Base-by-base conservation (phyloP, 2,329 filamentous ascomycete genomes). In the Monilinia laxa region DNA sequence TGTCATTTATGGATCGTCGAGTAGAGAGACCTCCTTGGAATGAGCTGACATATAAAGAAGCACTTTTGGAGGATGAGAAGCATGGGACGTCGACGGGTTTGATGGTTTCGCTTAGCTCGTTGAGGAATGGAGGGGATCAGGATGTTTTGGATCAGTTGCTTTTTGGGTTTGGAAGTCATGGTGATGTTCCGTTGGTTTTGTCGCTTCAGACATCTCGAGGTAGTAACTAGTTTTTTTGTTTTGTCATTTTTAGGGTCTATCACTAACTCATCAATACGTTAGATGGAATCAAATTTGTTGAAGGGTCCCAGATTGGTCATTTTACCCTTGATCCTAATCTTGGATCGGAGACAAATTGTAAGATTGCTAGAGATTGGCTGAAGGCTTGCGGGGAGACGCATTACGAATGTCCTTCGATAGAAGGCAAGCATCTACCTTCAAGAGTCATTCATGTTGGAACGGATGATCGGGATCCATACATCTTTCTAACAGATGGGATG, bases 391-490 rank as follows among this genome's bases (percentile, higher is more conserved):
- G 16, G 16, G 31, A 38, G 2, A 49, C 4, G 7, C 69, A 70
- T 35, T 4, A 38, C 1, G 12, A 57, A 28, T 70, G 69, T 45
- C 35, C 31, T 2, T 6, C 12, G 12, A 3, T 53, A 3, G n/a
- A 56, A 3, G 28, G 67, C 16, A 55, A n/a, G 5, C 20, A 25
- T 2, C 42, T 72, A 7, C 71, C 71, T 1, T 58, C 66, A 16
- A 58, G 71, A 51, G 63, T 72, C 0, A 62, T 71, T 5, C 49
- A 72, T 64, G 68, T 72, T 28, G 71, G 71, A 1, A 63, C 68
- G 0, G 62, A 68, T 1, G 16, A 3, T 6, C 2, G 28, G 16
- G 63, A 70, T 12, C 70, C 68, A 4, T 55, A 54, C n/a, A 16
- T 71, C 0, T 1, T 62, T 0, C 2, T 1, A 5, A 53, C 59